Base-by-base conservation (phyloP, 176 grass and related monocot species). In the Phoenix roebelenii region DNA sequence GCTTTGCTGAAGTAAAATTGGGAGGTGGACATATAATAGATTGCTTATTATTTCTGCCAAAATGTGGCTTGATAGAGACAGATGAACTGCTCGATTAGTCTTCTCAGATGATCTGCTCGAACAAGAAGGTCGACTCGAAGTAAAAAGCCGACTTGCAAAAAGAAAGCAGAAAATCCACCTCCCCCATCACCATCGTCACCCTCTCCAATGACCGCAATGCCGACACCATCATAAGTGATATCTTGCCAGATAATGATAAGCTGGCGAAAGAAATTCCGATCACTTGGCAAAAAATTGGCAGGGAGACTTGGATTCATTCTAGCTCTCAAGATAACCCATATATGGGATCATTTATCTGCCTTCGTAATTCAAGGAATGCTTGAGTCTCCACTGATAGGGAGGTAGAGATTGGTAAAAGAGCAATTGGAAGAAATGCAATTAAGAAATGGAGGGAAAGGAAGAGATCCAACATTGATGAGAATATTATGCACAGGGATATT, bases 231-330 rank as follows among this genome's bases (percentile, higher is more conserved):
- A 3, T 3, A 25, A 25, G 74, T 16, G 87, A 82, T 67, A 96
- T 70, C 25, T 74, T 82, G 63, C 92, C 92, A 50, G 83, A 88
- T 49, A 97, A 68, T 26, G 93, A 91, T 6, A 58, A 65, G 65
- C 80, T 91, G 29, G 48, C 60, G 50, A 91, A 84, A 57, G 93
- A 88, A 49, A 97, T 78, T 63, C 73, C 72, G 26, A 53, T 78
- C 20, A 97, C 84, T 51, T 66, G 75, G 66, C 75, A 66, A 68
- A 66, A 78, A 91, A 88, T 28, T 91, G 67, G 48, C 87, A 97
- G 0, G 66, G 70, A 39, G 80, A 76, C 19, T 74, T 65, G n/a
- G 72, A 83, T 54, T 74, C 50, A 50, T 78, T 76, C 87, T 87
- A 97, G 52, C 65, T 85, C 26, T 55, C 17, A 29, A 97, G 70